phyloP scores from a whole-genome alignment of 1,284 basidiomycete species.

The Malassezia yamatoensis region DNA sequence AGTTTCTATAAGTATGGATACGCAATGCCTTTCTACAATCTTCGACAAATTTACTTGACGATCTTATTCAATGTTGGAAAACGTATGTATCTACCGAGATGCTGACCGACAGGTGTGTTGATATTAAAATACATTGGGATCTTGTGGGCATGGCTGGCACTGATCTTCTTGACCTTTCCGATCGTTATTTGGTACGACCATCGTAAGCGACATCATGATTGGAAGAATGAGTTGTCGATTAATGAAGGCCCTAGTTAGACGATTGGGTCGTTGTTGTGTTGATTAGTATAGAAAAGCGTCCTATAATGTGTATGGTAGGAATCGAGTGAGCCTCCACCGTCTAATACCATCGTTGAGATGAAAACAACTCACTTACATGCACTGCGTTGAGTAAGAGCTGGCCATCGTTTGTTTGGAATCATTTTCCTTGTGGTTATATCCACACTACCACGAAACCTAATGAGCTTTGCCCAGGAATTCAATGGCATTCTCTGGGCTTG shows the following conservation, averaged over 20 bases:
- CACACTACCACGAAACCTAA: too few species aligned
- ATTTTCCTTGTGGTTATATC: too few species aligned
- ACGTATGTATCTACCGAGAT: conserved; percentile 1
- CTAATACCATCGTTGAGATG: too few species aligned
- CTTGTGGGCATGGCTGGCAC: conserved; percentile 35
- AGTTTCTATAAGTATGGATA: conserved; percentile 36
- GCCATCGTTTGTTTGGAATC: too few species aligned
- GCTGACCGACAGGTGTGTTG: conserved; percentile 6
- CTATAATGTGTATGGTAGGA: too few species aligned
- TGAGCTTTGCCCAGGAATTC: too few species aligned
- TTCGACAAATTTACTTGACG: conserved; percentile 31
- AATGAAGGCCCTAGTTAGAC: background rate
- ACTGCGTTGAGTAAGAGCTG: too few species aligned
- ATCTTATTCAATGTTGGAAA: conserved; percentile 37
- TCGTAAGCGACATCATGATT: background rate
- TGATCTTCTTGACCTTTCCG: conserved; percentile 32
- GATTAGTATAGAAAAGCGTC: too few species aligned
- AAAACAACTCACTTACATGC: too few species aligned
- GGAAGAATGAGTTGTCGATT: background rate
- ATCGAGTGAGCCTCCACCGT: too few species aligned
- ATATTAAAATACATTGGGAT: conserved; percentile 41
- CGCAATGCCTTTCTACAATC: conserved; percentile 40
- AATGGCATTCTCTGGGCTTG: too few species aligned
- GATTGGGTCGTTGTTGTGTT: too few species aligned
- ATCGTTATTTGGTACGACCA: conserved; percentile 33